Evolutionary conservation across 1,284 basidiomycete genomes (phyloP), one percentile per base, ranked within the genome.

Genomic region (Spongiforma sp.): DNA sequence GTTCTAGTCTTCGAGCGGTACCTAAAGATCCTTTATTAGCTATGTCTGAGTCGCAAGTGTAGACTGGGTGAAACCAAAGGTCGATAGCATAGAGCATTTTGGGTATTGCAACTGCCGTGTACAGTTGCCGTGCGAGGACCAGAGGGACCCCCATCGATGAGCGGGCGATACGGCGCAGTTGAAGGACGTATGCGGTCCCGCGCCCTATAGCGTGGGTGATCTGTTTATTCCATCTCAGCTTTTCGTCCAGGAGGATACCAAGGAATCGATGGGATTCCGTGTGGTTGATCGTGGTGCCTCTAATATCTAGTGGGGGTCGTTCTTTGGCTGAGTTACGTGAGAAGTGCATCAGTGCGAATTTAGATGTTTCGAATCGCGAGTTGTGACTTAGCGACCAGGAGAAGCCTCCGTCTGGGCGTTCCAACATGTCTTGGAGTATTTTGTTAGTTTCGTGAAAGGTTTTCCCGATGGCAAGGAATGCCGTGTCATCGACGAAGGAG

Each of bases 81-180:
- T 43, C 17, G 10, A 43, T 43, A 19, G 41, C 41, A 36, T 80
- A 79, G 0, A 73, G 55, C 68, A 78, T 71, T 19, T 70, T 67
- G 1, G 73, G 73, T 3, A 79, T 32, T 0, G 66, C 72, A 0
- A 77, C 66, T 1, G 70, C 17, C 0, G 62, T 50, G 61, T 77
- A 79, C 0, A 75, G 62, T 3, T 69, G 68, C 2, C 59, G 1
- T 3, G 65, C 36, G 2, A 66, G 30, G 2, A 26, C 7, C 1
- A 65, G 15, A 0, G 54, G 56, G 3, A 65, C 30, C 37, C 1
- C 57, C 61, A 5, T 21, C 12, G 41, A 24, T 4, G 33, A 15
- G 14, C 2, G 10, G 17, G 57, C 34, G 4, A 66, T n/a, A 10
- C 24, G 14, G 5, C 24, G 36, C 8, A 66, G 52, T 37, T 68